Base-by-base conservation (phyloP, 768 basidiomycete genomes). In the Boletellus ananiceps region DNA sequence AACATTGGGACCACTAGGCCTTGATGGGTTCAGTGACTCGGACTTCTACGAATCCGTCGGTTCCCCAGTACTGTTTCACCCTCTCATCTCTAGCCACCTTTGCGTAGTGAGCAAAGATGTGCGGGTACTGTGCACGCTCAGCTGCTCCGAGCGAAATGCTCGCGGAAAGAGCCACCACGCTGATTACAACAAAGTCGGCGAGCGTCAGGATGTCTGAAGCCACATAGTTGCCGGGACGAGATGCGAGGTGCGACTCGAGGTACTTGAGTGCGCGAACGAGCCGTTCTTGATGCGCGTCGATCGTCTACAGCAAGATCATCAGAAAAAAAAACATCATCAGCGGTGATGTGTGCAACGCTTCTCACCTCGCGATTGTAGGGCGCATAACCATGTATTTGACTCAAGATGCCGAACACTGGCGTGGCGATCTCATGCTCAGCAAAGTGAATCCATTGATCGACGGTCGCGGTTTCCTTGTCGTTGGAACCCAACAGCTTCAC, bases 381-480 rank as follows among this genome's bases (percentile, higher is more conserved):
- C 0, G 37, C 35, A 16, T 16, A 39, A 1, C 49, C 52, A 13
- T 29, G 46, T 12, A 60, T 8, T 34, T 37, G 1, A 8, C 36
- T 23, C 12, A 35, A 23, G 36, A 34, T 9, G n/a, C 0, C 8
- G 8, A 36, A 13, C 0, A 3, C 1, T 6, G 50, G 43, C 0
- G 0, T 5, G 3, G 50, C 33, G 19, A 63, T 44, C 15, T 62
- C 61, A 1, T 45, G 44, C 16, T 63, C 60, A 8, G 44, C 48
- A 39, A 54, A 63, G 37, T 57, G 61, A 4, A 41, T 12, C 58
- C 60, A 63, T 14, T 62, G 61, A 46, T 63, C 58, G 7, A 62
- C 31, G 1, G 52, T 33, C 0, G 50, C 41, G 1, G 21, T 15
- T 31, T 59, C 55, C 19, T 59, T 46, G 11, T 33, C n/a, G 27